phyloP scores from a whole-genome alignment of 441 rosid species.

The Croton laevigatus region DNA sequence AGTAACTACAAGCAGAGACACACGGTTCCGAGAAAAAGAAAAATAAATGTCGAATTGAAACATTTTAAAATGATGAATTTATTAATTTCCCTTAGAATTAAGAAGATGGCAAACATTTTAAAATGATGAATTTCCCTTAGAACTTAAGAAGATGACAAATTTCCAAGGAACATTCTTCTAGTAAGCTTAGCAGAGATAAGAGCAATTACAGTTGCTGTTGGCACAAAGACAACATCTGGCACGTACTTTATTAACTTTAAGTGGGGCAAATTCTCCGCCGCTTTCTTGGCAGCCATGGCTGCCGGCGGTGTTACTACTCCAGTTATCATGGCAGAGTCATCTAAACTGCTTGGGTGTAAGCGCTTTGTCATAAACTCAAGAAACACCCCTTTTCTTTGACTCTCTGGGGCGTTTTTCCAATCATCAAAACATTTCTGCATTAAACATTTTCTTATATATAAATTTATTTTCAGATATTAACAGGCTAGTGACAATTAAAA shows the following conservation, averaged over 20 bases:
- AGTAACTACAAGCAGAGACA: too few species aligned
- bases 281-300: constrained; percentile 84
- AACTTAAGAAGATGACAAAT: neutral
- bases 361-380: constrained; percentile 37
- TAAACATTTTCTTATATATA: neutral
- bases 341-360: constrained; percentile 49
- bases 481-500: too few species aligned
- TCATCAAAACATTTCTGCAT: constrained; percentile 39
- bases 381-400: constrained; percentile 39
- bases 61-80: too few species aligned
- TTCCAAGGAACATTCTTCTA: constrained; percentile 46
- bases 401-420: constrained; percentile 38
- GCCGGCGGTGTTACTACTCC: constrained; percentile 75
- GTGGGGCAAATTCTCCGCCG: constrained; percentile 79
- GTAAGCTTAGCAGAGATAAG: constrained; percentile 68
- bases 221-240: constrained; percentile 85
- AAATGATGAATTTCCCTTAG: too few species aligned
- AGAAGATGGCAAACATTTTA: too few species aligned
- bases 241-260: constrained; percentile 50
- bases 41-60: too few species aligned
- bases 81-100: too few species aligned
- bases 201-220: constrained; percentile 54
- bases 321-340: constrained; percentile 48
- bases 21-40: too few species aligned
- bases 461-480: neutral